Evolutionary conservation across 805 yeast species (phyloP).

Genomic region (Pichia cephalocereana): DNA sequence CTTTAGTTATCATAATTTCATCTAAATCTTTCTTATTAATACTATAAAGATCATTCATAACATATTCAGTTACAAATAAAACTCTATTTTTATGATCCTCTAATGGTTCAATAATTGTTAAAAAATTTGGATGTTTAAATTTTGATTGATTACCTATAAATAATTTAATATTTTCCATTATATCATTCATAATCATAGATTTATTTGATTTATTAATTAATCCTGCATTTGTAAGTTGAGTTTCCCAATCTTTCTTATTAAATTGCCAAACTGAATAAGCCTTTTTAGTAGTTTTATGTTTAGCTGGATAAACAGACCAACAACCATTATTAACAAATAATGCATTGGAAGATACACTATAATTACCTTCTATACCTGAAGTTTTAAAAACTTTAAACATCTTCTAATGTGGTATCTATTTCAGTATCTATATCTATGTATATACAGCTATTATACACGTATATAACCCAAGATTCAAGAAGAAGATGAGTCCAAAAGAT

Average conservation of each 20-base stretch:
- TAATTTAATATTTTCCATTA: conserved; percentile 51
- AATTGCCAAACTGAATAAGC: conserved; percentile 78
- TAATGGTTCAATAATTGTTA: conserved; percentile 77
- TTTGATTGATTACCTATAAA: conserved; percentile 70
- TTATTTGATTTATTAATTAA: conserved; percentile 40
- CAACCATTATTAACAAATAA: conserved; percentile 60
- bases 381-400: conserved; percentile 49
- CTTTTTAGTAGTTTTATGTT: conserved; percentile 50
- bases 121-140: conserved; percentile 81
- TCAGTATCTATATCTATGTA: no score
- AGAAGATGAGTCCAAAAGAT: no score
- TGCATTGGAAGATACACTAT: conserved; percentile 62
- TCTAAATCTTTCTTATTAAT: conserved; percentile 44
- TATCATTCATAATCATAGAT: conserved; percentile 45
- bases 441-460: no score
- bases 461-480: no score
- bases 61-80: conserved; percentile 77
- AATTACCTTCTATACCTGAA: conserved; percentile 55
- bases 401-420: no score
- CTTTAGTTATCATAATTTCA: conserved; percentile 65
- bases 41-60: conserved; percentile 30
- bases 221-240: conserved; percentile 41
- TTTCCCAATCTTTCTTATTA: conserved; percentile 69
- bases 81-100: conserved; percentile 78
- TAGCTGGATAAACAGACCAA: conserved; percentile 84